phyloP scores from a whole-genome alignment of 2,329 filamentous ascomycete species.

The Trichoderma hamatum region DNA sequence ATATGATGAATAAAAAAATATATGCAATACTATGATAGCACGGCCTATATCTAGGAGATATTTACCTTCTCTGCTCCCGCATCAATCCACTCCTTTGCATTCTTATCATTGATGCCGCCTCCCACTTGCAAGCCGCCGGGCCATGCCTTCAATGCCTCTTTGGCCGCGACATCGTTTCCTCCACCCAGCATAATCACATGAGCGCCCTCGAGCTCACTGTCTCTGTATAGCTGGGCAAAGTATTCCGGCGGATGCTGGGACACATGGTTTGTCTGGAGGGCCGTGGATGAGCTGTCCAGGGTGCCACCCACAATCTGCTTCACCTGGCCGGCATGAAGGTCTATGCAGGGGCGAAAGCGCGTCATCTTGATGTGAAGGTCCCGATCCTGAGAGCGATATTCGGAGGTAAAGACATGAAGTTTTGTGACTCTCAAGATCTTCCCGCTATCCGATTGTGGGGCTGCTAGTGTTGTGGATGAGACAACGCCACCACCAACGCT shows the following conservation, averaged over 20 bases:
- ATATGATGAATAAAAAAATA: neutral
- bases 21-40: neutral
- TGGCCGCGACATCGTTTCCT: conserved; percentile 79
- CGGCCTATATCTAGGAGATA: neutral
- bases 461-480: conserved; percentile 16
- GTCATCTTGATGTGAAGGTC: conserved; percentile 65
- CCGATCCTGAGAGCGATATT: neutral
- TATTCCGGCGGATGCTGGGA: conserved; percentile 79
- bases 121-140: conserved; percentile 81
- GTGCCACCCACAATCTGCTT: conserved; percentile 99
- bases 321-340: conserved; percentile 94
- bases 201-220: conserved; percentile 72
- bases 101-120: conserved; percentile 86
- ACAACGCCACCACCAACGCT: conserved; percentile 22
- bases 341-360: conserved; percentile 92
- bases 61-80: conserved; percentile 84
- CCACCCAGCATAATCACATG: conserved; percentile 97
- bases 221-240: conserved; percentile 80
- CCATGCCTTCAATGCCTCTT: conserved; percentile 78
- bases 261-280: conserved; percentile 89
- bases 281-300: conserved; percentile 66
- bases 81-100: conserved; percentile 84
- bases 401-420: neutral
- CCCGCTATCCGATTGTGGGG: conserved; percentile 21
- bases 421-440: conserved; percentile 15